phyloP scores from a whole-genome alignment of 2,329 filamentous ascomycete genomes.

The Aspergillus fumigatus region DNA sequence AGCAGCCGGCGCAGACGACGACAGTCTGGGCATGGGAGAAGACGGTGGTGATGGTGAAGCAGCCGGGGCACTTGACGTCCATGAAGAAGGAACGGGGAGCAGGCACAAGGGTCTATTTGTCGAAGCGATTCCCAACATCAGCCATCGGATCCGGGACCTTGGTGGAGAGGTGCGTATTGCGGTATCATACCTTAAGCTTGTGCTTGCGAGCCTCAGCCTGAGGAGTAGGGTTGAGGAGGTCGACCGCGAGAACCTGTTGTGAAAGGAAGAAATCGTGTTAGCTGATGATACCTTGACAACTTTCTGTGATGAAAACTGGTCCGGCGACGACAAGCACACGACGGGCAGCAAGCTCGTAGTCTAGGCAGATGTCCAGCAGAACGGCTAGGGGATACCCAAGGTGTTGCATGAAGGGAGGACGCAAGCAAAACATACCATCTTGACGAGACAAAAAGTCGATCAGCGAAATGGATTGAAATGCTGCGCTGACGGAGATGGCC shows the following conservation, averaged over 20 bases:
- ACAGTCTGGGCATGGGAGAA: slow-evolving; percentile 99
- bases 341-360: neutral
- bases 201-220: slow-evolving; percentile 99
- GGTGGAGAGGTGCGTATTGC: slow-evolving; percentile 1
- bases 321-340: slow-evolving; percentile 13
- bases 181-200: slow-evolving; percentile 91
- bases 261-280: slow-evolving; percentile 15
- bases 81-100: slow-evolving; percentile 99
- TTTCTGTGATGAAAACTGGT: neutral
- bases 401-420: slow-evolving; percentile 1
- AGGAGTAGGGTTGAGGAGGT: slow-evolving; percentile 98
- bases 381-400: neutral
- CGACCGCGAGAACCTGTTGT: slow-evolving; percentile 95
- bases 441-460: slow-evolving; percentile 39
- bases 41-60: slow-evolving; percentile 99
- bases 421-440: slow-evolving; percentile 36
- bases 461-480: slow-evolving; percentile 37
- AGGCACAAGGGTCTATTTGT: slow-evolving; percentile 77
- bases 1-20: slow-evolving; percentile 99
- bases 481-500: slow-evolving; percentile 40
- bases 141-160: slow-evolving; percentile 1
- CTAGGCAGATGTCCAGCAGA: neutral
- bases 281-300: slow-evolving; percentile 11
- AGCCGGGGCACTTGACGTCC: slow-evolving; percentile 99
- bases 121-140: slow-evolving; percentile 1